Conservation (phyloP, 352 stramenopile species). For the Globisporangium lucens region DNA sequence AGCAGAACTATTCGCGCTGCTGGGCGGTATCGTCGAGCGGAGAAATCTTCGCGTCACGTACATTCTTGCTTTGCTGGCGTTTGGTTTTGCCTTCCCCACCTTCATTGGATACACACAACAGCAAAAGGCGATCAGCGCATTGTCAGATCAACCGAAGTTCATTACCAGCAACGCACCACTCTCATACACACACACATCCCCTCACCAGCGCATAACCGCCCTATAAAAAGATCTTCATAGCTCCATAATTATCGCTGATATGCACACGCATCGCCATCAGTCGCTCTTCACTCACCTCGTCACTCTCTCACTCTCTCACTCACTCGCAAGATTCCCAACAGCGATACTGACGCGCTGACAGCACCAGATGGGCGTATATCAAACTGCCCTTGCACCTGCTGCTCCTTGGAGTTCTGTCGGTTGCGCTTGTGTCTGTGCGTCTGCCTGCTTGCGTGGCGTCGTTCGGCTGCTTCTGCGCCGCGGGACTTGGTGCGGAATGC, state of each 20-base stretch:
- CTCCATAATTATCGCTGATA: not conserved
- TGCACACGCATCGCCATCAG: not conserved
- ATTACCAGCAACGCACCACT: not conserved
- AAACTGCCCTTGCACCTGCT: not conserved
- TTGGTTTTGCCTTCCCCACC: no score
- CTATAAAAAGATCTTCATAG: conserved; percentile 17
- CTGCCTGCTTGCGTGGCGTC: not conserved
- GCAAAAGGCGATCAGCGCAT: no score
- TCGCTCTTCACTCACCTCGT: not conserved
- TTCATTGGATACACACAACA: not conserved
- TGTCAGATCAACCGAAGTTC: not conserved
- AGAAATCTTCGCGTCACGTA: conserved; percentile 63
- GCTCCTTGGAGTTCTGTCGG: not conserved
- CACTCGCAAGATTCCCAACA: not conserved
- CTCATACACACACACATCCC: not conserved
- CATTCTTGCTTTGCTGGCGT: conserved; percentile 23
- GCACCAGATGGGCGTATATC: not conserved
- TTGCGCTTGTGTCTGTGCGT: not conserved
- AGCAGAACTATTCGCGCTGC: not conserved
- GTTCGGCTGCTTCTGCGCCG: not conserved
- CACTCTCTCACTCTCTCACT: not conserved
- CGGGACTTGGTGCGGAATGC: not conserved
- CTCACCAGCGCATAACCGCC: conserved; percentile 12
- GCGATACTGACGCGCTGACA: not conserved
- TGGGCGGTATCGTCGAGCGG: conserved; percentile 44